Evolutionary conservation across 768 basidiomycete species (phyloP), one percentile per base, ranked within the genome.

Genomic region (Fomitopsis serialis): DNA sequence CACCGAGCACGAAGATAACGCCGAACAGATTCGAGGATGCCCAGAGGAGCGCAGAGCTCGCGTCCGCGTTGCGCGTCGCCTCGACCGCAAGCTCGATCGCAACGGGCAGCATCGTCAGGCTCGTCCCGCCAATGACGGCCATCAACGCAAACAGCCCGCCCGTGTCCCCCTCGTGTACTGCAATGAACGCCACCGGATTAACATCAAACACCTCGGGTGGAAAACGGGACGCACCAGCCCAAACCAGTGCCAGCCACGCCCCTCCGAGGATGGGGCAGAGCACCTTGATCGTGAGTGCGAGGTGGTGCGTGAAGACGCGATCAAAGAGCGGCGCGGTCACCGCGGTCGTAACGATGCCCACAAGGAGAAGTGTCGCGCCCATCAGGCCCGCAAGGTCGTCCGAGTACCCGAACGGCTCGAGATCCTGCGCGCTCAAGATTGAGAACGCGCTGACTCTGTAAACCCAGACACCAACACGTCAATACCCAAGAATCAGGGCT

Each of bases 31-130:
- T 91, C n/a, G 81, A 82, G 85, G 73, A 70, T 68, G 83, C 84
- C 89, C 90, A 93, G 22, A 92, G 61, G 24, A 90, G 64, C 0
- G 89, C 85, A 0, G 89, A 78, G 54, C 88, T 90, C 1, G 79
- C 82, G 53, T 90, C 87, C 1, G 89, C 79, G 61, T 89, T 91
- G 53, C 87, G 75, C 7, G 90, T 90, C 21, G 92, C 64, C 65
- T 94, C 92, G 36, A 84, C 86, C 13, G 79, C 85, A 21, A 94
- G 78, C 63, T 94, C 91, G 52, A 94, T 71, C 1, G 74, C 82
- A 27, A 92, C 75, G 1, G 91, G 89, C 2, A 94, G 76, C 70
- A 93, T 77, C 2, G 82, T 78, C 52, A 93, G 57, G 2, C 83
- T 82, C 45, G 76, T 68, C 13, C 79, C 69, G 15, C 92, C 92